These are phyloP conservation scores for Crithidia thermophila DNA, from an alignment of 208 protist genomes.

Conservation along the genomic window DNA sequence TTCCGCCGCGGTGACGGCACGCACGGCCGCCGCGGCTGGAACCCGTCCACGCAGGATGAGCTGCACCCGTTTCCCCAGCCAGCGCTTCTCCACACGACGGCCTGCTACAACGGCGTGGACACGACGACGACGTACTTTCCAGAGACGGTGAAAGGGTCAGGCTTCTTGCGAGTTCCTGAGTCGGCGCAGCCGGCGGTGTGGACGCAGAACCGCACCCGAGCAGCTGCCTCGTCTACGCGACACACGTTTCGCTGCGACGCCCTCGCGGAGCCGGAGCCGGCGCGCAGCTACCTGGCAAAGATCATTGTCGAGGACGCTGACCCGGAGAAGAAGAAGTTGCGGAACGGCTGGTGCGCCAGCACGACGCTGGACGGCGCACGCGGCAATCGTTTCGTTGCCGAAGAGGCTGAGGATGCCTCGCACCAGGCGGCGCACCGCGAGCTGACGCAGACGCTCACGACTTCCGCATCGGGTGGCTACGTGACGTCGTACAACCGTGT, in stretches of 20 bases:
- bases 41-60: constrained; percentile 67
- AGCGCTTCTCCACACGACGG: constrained; percentile 51
- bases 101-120: constrained; percentile 68
- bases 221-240: constrained; percentile 23
- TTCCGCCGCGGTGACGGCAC: constrained; percentile 36
- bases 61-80: constrained; percentile 78
- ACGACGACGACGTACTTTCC: constrained; percentile 61
- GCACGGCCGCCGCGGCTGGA: constrained; percentile 54
- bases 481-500: constrained; percentile 41
- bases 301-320: constrained; percentile 47
- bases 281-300: constrained; percentile 52
- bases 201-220: constrained; percentile 23
- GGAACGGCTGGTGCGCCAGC: constrained; percentile 52
- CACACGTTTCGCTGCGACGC: constrained; percentile 43
- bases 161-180: constrained; percentile 32
- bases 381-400: constrained; percentile 26
- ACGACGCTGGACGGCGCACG: constrained; percentile 25
- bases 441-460: constrained; percentile 36
- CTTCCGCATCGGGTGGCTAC: constrained; percentile 44
- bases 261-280: constrained; percentile 27
- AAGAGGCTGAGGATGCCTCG: constrained; percentile 13
- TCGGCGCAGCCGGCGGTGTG: constrained; percentile 33
- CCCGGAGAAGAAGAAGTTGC: constrained; percentile 34
- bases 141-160: constrained; percentile 45
- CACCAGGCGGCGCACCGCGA: constrained; percentile 31